phyloP scores from a whole-genome alignment of 805 yeast genomes.

The Ogataea naganishii region DNA sequence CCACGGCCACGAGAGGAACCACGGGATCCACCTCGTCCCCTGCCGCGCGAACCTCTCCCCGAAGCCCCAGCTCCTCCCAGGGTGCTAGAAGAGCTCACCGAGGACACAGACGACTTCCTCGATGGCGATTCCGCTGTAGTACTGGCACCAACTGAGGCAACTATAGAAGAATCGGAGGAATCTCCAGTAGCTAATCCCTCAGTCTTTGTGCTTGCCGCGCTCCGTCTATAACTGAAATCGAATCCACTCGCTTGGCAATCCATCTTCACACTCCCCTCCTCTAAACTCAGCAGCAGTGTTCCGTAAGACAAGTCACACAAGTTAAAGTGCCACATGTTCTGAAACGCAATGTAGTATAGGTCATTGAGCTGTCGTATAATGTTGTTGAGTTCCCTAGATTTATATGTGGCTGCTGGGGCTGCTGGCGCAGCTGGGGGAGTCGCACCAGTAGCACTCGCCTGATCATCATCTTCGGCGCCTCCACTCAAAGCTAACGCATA shows the following conservation, averaged over 20 bases:
- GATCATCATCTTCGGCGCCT: slow-evolving; percentile 7
- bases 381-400: slow-evolving; percentile 30
- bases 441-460: neutral
- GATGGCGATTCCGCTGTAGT: too few relatives aligned
- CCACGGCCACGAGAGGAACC: too few relatives aligned
- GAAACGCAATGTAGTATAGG: slow-evolving; percentile 53
- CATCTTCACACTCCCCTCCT: slow-evolving; percentile 40
- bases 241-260: slow-evolving; percentile 54
- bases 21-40: too few relatives aligned
- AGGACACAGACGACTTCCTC: too few relatives aligned
- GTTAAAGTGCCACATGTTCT: slow-evolving; percentile 72
- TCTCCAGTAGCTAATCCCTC: too few relatives aligned
- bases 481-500: slow-evolving; percentile 19
- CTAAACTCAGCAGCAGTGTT: slow-evolving; percentile 32
- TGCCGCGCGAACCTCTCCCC: too few relatives aligned
- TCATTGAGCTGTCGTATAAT: slow-evolving; percentile 46
- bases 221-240: slow-evolving; percentile 43
- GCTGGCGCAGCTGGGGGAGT: slow-evolving; percentile 27
- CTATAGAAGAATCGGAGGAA: too few relatives aligned
- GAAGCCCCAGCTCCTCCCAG: too few relatives aligned
- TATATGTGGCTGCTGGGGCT: slow-evolving; percentile 31
- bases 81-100: too few relatives aligned
- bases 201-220: slow-evolving; percentile 2
- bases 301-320: slow-evolving; percentile 55
- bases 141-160: too few relatives aligned